Base-by-base conservation (phyloP, 1,284 basidiomycete species). In the Fomitopsis schrenkii region DNA sequence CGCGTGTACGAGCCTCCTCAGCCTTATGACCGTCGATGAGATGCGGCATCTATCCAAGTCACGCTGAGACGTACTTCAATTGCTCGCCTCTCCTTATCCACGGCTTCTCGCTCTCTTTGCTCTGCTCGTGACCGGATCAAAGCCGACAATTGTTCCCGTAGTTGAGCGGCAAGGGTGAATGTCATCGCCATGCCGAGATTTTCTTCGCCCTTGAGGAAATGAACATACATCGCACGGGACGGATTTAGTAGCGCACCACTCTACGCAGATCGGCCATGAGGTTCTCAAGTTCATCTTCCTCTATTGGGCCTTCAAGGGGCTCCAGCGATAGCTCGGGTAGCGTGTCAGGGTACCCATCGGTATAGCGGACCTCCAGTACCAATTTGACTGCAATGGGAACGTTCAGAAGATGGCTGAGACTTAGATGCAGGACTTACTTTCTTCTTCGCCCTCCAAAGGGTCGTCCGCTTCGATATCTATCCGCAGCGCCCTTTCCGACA, bases 111-210 rank as follows among this genome's bases (percentile, higher is more conserved):
- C 61, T 80, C 77, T 63, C 80, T 81, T 58, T 75, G 81, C 62
- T 87, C 85, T 36, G 80, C 78, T 63, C 92, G 84, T 52, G 78
- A 72, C 52, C 81, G 81, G 48, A 93, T 83, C 36, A 96, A 75
- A 15, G 73, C 71, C 3, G 88, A 85, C 14, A 98, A 78, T 55
- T 86, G 82, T 72, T 98, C 96, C 64, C 92, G 83, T 52, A 98
- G 82, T 68, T 94, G 90, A 2, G 93, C 90, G 4, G 95, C 91
- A 6, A 99, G 81, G 0, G 96, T 94, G 72, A 98, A 99, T 12
- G 95, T 96, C 95, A 98, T 98, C 2, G 97, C 95, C 90, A 98
- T 97, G 42, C 95, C 95, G 28, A 95, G 72, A 68, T 93, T 96
- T 71, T 98, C 95, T 71, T 91, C 85, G 33, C 91, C 95, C 93